These are phyloP conservation scores for Daldinia concentrica DNA, from an alignment of 495 filamentous ascomycete species.

Conservation along the genomic window DNA sequence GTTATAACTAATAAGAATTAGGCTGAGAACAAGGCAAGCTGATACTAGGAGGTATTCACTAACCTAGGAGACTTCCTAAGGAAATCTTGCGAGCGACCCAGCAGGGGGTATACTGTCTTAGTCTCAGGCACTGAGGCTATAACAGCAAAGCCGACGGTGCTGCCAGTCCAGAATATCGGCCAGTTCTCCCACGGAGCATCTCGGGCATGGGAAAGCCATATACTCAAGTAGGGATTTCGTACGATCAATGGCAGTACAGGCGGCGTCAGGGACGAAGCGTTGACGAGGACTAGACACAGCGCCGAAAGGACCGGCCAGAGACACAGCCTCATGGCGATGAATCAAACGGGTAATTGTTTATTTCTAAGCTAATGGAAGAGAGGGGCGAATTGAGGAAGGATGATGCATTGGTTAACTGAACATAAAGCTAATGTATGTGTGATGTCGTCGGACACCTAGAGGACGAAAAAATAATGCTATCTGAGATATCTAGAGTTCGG, in stretches of 20 bases:
- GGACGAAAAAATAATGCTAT: conserved; percentile 13
- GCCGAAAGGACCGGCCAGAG: conserved; percentile 44
- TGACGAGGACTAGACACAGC: conserved; percentile 49
- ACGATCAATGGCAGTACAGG: conserved; percentile 89
- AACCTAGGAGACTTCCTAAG: conserved; percentile 60
- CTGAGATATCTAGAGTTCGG: conserved; percentile 3
- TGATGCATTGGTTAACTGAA: conserved; percentile 6
- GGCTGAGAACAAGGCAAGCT: not conserved
- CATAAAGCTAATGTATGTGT: conserved; percentile 26
- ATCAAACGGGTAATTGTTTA: conserved; percentile 15
- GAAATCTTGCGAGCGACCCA: conserved; percentile 88
- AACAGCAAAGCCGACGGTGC: conserved; percentile 80
- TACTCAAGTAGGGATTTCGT: conserved; percentile 90
- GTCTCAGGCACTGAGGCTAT: conserved; percentile 78
- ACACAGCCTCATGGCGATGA: conserved; percentile 41
- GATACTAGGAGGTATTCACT: conserved; percentile 34
- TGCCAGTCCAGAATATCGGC: conserved; percentile 95
- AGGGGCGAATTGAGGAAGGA: not conserved
- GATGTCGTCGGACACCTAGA: conserved; percentile 12
- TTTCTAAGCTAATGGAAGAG: conserved; percentile 33
- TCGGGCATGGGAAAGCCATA: conserved; percentile 83
- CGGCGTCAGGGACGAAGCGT: conserved; percentile 69
- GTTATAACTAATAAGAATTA: conserved; percentile 58
- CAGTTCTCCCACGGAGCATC: conserved; percentile 88
- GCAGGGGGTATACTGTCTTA: conserved; percentile 80